A percentile compares a stretch with the other conserved stretches of the same genome.
These are phyloP conservation scores for Antonospora locustae DNA, from an alignment of 371 early-diverging fungal species.

Conservation along the genomic window DNA sequence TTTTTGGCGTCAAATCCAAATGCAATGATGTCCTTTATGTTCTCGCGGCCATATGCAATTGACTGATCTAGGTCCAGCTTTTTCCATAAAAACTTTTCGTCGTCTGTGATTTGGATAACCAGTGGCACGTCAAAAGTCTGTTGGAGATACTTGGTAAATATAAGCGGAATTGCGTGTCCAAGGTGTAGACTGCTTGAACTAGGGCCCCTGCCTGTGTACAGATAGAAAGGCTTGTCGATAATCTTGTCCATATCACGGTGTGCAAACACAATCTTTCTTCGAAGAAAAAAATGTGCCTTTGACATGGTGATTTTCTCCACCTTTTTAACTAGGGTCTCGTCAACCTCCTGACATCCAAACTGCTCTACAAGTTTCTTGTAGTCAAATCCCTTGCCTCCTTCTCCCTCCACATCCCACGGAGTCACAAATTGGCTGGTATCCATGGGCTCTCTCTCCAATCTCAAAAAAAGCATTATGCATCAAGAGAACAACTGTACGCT, in stretches of 20 bases:
- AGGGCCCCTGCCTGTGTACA: constrained; percentile 99
- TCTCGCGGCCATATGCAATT: constrained; percentile 64
- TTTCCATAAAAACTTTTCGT: constrained; percentile 92
- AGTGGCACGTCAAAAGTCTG: constrained; percentile 83
- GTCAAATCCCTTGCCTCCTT: constrained; percentile 73
- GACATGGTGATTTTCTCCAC: constrained; percentile 70
- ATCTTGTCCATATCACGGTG: constrained; percentile 80
- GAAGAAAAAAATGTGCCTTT: constrained; percentile 67
- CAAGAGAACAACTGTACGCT: no score
- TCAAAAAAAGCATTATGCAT: no score
- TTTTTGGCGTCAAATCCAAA: constrained; percentile 88
- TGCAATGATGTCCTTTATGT: constrained; percentile 89
- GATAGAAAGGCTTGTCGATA: constrained; percentile 83
- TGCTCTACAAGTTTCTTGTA: constrained; percentile 78
- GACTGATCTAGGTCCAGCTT: constrained; percentile 72
- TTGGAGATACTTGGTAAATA: constrained; percentile 90
- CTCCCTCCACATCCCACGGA: constrained; percentile 90
- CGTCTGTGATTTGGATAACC: constrained; percentile 96
- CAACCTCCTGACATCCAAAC: constrained; percentile 77
- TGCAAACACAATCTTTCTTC: constrained; percentile 85
- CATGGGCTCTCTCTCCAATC: not conserved
- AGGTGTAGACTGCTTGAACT: constrained; percentile 85
- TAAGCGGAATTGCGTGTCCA: constrained; percentile 92
- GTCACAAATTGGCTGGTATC: constrained; percentile 62
- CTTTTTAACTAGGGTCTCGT: constrained; percentile 62